Evolutionary conservation across 805 yeast species (phyloP).

Genomic region (Saccharomyces paradoxus): DNA sequence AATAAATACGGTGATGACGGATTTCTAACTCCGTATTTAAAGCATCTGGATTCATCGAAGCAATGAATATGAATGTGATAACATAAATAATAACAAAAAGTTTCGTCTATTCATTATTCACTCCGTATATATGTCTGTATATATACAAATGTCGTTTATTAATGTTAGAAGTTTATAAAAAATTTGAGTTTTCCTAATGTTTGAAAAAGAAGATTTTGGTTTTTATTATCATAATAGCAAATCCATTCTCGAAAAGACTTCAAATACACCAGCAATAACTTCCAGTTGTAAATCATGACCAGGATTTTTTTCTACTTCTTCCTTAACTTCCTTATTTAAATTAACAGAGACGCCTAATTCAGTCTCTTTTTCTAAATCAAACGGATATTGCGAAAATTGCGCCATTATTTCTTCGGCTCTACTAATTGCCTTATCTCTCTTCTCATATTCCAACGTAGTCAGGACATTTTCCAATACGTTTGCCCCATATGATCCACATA

Average conservation of each 20-base stretch:
- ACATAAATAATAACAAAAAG: background rate
- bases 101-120: background rate
- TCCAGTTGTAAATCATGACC: constrained; percentile 63
- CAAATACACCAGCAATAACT: constrained; percentile 84
- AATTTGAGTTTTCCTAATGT: background rate
- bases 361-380: constrained; percentile 45
- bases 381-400: constrained; percentile 82
- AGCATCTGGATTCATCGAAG: background rate
- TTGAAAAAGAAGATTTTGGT: background rate
- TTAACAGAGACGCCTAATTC: constrained; percentile 67
- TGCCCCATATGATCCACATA: constrained; percentile 89
- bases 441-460: constrained; percentile 68
- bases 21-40: constrained; percentile 6
- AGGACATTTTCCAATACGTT: constrained; percentile 90
- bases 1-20: constrained; percentile 13
- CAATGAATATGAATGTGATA: background rate
- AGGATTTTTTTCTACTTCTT: constrained; percentile 38
- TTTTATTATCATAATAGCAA: constrained; percentile 49
- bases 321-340: constrained; percentile 38
- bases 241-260: constrained; percentile 89
- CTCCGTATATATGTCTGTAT: background rate
- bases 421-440: constrained; percentile 83
- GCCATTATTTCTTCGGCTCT: constrained; percentile 87
- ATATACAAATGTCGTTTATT: background rate
- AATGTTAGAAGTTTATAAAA: background rate